Evolutionary conservation across 1,139 yeast species (phyloP).

Genomic region (Nakaseomyces kungkrabaensis): DNA sequence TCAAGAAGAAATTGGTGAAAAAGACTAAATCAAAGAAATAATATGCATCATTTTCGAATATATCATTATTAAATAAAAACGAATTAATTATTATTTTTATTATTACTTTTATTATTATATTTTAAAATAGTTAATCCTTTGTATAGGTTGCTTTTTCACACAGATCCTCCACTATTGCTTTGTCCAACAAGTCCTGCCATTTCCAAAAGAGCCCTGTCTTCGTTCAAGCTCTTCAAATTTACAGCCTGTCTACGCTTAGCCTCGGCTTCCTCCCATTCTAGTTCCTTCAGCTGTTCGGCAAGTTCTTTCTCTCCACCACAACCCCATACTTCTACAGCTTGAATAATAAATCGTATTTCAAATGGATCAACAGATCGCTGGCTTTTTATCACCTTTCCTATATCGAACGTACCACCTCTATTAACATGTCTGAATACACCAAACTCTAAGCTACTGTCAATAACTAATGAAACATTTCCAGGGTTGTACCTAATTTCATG

Average conservation of each 20-base stretch:
- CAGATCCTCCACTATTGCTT: conserved; percentile 53
- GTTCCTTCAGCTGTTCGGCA: conserved; percentile 61
- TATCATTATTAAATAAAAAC: too few relatives aligned
- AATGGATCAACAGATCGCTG: conserved; percentile 28
- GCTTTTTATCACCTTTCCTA: conserved; percentile 22
- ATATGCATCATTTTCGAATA: background rate
- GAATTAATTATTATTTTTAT: background rate
- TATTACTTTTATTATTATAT: too few relatives aligned
- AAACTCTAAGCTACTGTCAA: conserved; percentile 71
- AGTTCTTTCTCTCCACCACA: conserved; percentile 69
- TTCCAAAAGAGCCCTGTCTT: conserved; percentile 77
- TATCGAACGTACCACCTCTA: conserved; percentile 38
- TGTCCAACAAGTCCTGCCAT: conserved; percentile 87
- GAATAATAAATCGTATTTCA: conserved; percentile 64
- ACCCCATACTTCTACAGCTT: conserved; percentile 87
- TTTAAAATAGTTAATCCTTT: too few relatives aligned
- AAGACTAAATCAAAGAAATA: conserved; percentile 36
- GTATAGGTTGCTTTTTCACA: conserved; percentile 21
- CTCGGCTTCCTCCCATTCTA: conserved; percentile 91
- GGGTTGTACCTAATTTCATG: conserved; percentile 35
- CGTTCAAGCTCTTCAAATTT: conserved; percentile 56
- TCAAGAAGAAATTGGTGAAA: conserved; percentile 68
- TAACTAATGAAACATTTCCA: conserved; percentile 70
- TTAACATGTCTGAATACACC: conserved; percentile 69
- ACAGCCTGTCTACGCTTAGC: conserved; percentile 69